Conservation (phyloP, 805 yeast genomes). For the Cyberlindnera petersonii region DNA sequence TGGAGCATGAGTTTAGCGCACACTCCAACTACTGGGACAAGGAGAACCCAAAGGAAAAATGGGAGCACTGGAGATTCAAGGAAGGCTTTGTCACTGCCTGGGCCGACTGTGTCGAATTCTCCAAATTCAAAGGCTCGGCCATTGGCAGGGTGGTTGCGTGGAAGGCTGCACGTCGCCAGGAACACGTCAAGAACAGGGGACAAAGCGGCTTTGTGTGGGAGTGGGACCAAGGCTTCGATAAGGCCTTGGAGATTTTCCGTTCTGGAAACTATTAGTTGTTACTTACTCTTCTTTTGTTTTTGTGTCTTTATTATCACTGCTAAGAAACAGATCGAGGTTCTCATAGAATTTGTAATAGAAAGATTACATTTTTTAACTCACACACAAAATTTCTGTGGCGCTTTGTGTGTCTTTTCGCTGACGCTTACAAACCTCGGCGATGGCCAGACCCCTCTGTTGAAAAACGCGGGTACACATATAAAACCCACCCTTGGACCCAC, state of each 20-base stretch:
- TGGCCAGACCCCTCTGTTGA: not conserved
- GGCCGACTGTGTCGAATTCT: constrained; percentile 68
- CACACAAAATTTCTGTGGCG: no score
- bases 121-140: constrained; percentile 60
- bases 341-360: no score
- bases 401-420: not conserved
- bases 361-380: no score
- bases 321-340: no score
- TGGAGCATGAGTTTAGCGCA: constrained; percentile 34
- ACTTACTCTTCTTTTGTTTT: no score
- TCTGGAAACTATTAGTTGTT: no score
- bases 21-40: constrained; percentile 70
- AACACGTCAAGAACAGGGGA: constrained; percentile 59
- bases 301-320: no score
- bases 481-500: no score
- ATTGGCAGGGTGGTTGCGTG: constrained; percentile 74
- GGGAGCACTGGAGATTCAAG: constrained; percentile 76
- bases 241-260: constrained; percentile 40
- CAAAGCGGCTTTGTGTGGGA: constrained; percentile 67
- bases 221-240: constrained; percentile 81
- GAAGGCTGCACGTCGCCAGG: constrained; percentile 55
- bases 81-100: constrained; percentile 79
- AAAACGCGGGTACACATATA: not conserved
- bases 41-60: constrained; percentile 52
- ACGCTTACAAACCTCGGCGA: not conserved